phyloP scores from a whole-genome alignment of 805 yeast species.

The Saturnispora sekii region DNA sequence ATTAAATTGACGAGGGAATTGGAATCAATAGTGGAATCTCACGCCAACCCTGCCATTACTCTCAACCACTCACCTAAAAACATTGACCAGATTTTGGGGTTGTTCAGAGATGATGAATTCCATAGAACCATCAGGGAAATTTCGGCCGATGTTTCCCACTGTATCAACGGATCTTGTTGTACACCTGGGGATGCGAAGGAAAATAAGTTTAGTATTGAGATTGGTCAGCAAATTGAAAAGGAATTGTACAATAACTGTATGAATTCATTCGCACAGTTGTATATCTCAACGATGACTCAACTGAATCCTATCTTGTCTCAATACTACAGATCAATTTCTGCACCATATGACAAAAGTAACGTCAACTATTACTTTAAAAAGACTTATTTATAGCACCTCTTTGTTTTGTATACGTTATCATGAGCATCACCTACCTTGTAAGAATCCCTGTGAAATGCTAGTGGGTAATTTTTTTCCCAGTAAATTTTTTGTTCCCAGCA shows the following conservation, averaged over 20 bases:
- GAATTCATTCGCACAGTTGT: conserved; percentile 59
- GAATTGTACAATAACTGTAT: conserved; percentile 55
- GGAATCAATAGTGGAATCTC: conserved; percentile 37
- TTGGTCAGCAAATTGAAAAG: conserved; percentile 35
- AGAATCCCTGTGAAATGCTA: too few species aligned
- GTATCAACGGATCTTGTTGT: conserved; percentile 29
- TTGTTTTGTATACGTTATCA: background rate
- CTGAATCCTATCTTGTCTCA: conserved; percentile 46
- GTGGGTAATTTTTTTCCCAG: too few species aligned
- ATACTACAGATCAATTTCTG: conserved; percentile 33
- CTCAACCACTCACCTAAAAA: conserved; percentile 55
- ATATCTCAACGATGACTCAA: conserved; percentile 41
- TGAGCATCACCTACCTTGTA: background rate
- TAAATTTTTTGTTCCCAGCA: too few species aligned
- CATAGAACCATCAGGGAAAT: conserved; percentile 44
- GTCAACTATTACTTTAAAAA: conserved; percentile 24
- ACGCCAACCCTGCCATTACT: conserved; percentile 43
- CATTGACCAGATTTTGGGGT: conserved; percentile 45
- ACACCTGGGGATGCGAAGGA: conserved; percentile 14
- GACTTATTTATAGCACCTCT: conserved; percentile 12
- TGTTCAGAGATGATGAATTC: conserved; percentile 52
- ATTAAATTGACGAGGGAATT: conserved; percentile 56
- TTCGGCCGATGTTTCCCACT: conserved; percentile 45
- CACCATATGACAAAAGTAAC: conserved; percentile 24
- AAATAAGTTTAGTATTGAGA: conserved; percentile 20